A percentile compares a stretch with the other conserved stretches of the same genome.
Conservation (phyloP, 768 basidiomycete genomes). For the Russula olivacea region DNA sequence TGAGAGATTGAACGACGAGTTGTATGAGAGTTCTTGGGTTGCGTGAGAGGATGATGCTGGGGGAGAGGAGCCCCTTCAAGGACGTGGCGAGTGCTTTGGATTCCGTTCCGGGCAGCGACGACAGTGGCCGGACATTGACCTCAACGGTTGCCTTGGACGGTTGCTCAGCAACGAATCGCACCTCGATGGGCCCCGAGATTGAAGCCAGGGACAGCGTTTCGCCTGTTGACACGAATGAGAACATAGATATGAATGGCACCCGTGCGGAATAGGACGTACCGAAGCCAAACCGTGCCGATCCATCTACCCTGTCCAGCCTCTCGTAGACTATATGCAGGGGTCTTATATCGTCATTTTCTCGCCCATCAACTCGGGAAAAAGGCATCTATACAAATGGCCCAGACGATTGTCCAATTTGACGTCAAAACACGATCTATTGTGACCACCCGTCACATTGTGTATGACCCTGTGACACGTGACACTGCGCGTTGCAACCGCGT, state of each 20-base stretch:
- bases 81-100: slow-evolving; percentile 52
- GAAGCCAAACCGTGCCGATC: slow-evolving; percentile 67
- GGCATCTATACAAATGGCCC: slow-evolving; percentile 1
- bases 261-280: slow-evolving; percentile 35
- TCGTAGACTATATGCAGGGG: slow-evolving; percentile 47
- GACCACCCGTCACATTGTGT: neutral
- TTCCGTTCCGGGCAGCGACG: slow-evolving; percentile 62
- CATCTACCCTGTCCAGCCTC: slow-evolving; percentile 64
- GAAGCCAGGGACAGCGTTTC: slow-evolving; percentile 52
- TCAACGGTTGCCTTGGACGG: slow-evolving; percentile 73
- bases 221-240: slow-evolving; percentile 29
- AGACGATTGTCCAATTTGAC: neutral
- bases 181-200: slow-evolving; percentile 76
- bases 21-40: slow-evolving; percentile 71
- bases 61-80: slow-evolving; percentile 53
- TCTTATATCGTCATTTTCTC: slow-evolving; percentile 35
- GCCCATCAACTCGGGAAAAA: slow-evolving; percentile 34
- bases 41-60: slow-evolving; percentile 57
- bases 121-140: slow-evolving; percentile 62
- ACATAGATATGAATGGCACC: slow-evolving; percentile 12
- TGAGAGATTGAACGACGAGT: slow-evolving; percentile 65
- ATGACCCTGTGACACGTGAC: neutral
- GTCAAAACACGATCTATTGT: neutral
- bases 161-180: slow-evolving; percentile 59
- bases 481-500: neutral